Percentiles rank a stretch among this genome's conserved stretches.
phyloP scores from a whole-genome alignment of 306 rosid genomes.

The Prunus dulcis region DNA sequence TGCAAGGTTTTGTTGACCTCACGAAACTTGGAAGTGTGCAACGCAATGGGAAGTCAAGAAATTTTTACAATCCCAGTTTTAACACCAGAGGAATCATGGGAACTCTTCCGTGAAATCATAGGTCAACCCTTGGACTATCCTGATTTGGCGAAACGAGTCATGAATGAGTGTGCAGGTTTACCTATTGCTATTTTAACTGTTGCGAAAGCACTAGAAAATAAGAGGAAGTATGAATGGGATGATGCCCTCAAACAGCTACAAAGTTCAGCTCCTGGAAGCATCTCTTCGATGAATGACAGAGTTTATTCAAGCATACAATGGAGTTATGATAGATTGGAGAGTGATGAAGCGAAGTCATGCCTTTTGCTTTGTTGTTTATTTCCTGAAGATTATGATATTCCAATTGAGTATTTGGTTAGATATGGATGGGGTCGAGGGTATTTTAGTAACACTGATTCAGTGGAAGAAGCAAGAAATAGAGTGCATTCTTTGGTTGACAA shows the following conservation, averaged over 20 bases:
- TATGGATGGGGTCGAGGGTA: conserved; percentile 20
- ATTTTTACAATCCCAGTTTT: conserved; percentile 3
- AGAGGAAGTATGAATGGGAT: conserved; percentile 6
- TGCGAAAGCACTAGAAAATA: conserved; percentile 18
- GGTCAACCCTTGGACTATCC: not conserved
- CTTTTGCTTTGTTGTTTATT: conserved; percentile 26
- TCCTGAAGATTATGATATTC: conserved; percentile 22
- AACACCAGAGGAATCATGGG: conserved; percentile 14
- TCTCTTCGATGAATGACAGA: not conserved
- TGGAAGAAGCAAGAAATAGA: conserved; percentile 22
- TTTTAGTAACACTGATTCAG: not conserved
- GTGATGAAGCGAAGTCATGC: conserved; percentile 10
- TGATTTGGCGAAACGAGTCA: conserved; percentile 7
- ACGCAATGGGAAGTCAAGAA: conserved; percentile 9
- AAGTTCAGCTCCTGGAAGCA: not conserved
- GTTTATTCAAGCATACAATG: conserved; percentile 10
- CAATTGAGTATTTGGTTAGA: conserved; percentile 11
- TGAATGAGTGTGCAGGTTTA: conserved; percentile 31
- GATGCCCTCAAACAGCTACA: conserved; percentile 16
- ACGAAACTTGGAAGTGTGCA: conserved; percentile 17
- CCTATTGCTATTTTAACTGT: conserved; percentile 41
- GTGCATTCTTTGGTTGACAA: conserved; percentile 14
- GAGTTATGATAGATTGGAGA: conserved; percentile 9
- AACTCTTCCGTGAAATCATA: conserved; percentile 13
- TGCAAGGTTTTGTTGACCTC: conserved; percentile 37